Base-by-base conservation (phyloP, 179 eudicot genomes). In the Carnegiea gigantea region DNA sequence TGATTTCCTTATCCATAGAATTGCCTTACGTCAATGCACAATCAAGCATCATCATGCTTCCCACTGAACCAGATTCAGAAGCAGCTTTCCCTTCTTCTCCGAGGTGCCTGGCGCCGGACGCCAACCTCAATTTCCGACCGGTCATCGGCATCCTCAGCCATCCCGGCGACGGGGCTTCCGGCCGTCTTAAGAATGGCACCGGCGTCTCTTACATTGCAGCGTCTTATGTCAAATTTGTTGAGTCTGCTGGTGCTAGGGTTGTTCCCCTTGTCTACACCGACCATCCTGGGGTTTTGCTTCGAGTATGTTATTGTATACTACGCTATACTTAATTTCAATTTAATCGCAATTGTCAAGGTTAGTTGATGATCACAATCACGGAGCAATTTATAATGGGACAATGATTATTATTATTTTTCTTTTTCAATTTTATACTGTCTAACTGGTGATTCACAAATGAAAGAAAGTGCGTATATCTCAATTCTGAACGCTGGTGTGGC, bases 91-190 rank as follows among this genome's bases (percentile, higher is more conserved):
- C 72, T 67, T 67, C 40, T 26, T 67, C 46, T 70, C 73, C 85
- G 48, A 84, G 83, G 14, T 95, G 98, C 78, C 87, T 90, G 4
- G 80, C 88, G 24, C 85, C 87, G 21, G 92, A 95, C 33, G 85
- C 94, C 9, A 83, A 83, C 54, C 91, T 92, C 49, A 90, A 91
- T 80, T 91, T 74, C 83, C 87, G 98, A 24, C 98, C 99, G 60
- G 92, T 95, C 13, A 94, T 95, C 77, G 99, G 99, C 18, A 94
- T 95, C 7, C 30, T 95, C 0, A 88, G 83, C 57, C 99, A 95
- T 79, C 99, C 99, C 1, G 99, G 98, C n/a, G 99, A 94, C 43
- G 99, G 99, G 0, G 98, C 98, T 26, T 92, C 99, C 53, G 99
- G 98, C 2, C 83, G 96, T 62, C 90, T 95, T 6, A 89, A 38